Evolutionary conservation across 306 rosid genomes (phyloP).

Genomic region (Sechiopsis laciniata): DNA sequence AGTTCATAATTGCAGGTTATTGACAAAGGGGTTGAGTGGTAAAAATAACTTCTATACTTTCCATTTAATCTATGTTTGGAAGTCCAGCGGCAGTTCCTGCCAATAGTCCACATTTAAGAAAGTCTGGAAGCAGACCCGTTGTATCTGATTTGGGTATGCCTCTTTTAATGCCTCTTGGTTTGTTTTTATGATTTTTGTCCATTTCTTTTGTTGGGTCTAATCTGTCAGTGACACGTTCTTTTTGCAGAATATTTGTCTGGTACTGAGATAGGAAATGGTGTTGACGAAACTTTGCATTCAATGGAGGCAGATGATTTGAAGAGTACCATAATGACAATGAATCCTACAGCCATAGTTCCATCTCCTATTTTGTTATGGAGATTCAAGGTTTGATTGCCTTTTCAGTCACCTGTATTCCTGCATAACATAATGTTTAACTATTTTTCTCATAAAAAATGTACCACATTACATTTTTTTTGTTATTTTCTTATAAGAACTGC

Average conservation of each 20-base stretch:
- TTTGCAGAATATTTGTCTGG: slow-evolving; percentile 33
- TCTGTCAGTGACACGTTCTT: slow-evolving; percentile 19
- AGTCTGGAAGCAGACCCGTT: slow-evolving; percentile 87
- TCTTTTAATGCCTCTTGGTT: slow-evolving; percentile 17
- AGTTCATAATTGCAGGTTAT: slow-evolving; percentile 33
- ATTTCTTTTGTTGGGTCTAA: not conserved
- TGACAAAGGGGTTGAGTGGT: slow-evolving; percentile 24
- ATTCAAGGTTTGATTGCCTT: slow-evolving; percentile 58
- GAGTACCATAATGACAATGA: slow-evolving; percentile 37
- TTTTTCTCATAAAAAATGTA: slow-evolving; percentile 2
- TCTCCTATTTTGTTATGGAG: slow-evolving; percentile 83
- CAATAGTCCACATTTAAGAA: slow-evolving; percentile 85
- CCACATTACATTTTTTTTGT: not conserved
- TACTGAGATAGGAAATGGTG: slow-evolving; percentile 63
- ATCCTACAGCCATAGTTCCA: slow-evolving; percentile 53
- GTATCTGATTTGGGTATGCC: slow-evolving; percentile 73
- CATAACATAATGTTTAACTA: not conserved
- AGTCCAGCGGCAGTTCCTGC: slow-evolving; percentile 46
- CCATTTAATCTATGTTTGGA: slow-evolving; percentile 75
- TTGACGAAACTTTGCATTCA: slow-evolving; percentile 49
- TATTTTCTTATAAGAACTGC: not conserved
- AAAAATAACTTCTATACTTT: slow-evolving; percentile 29
- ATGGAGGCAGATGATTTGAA: slow-evolving; percentile 45
- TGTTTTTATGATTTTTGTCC: not conserved
- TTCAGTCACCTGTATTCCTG: not conserved